Base-by-base conservation (phyloP, 805 yeast species). In the Lipomyces japonicus region DNA sequence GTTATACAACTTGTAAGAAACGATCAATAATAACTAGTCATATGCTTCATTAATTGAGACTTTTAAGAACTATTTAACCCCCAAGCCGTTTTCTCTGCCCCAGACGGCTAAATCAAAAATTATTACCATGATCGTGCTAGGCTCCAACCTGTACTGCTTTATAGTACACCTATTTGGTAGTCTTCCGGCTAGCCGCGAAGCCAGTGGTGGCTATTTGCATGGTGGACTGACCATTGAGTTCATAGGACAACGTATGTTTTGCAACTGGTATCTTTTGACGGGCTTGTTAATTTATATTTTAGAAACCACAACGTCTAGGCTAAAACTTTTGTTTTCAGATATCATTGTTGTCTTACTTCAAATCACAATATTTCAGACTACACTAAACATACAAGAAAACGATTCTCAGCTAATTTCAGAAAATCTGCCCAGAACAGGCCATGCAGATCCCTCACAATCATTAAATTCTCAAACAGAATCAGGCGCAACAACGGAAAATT, bases 211-310 rank as follows among this genome's bases (percentile, higher is more conserved):
- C 16, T 57, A 55, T 34, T 19, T 57, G 5, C 59, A 54, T 35
- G 60, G 60, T 30, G 57, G 59, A 3, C 44, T 55, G 18, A 55
- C 60, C 14, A 55, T 55, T 34, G 55, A 57, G 37, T 57, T 57
- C 30, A 39, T 57, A 12, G 60, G 60, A 2, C 59, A 57, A 25
- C 44, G 57, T 52, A 34, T 14, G 57, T 45, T 12, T 4, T 22
- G 10, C 23, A 10, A 28, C 12, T n/a, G 35, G 24, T 9, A 16
- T 21, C 21, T 4, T 23, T 23, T 16, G 40, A 5, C 44, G 28
- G 44, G 22, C 34, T 40, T n/a, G 22, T 16, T 2, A 32, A 3
- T 3, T 7, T 21, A n/a, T n/a, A 7, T 16, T 30, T 12, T 38
- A 49, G 53, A 43, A 37, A 51, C 52, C 4, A 57, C 58, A 2